Percentiles rank a stretch among this genome's conserved stretches.
These are phyloP conservation scores for Phytophthora ramorum DNA, from an alignment of 352 stramenopile genomes.

Conservation along the genomic window DNA sequence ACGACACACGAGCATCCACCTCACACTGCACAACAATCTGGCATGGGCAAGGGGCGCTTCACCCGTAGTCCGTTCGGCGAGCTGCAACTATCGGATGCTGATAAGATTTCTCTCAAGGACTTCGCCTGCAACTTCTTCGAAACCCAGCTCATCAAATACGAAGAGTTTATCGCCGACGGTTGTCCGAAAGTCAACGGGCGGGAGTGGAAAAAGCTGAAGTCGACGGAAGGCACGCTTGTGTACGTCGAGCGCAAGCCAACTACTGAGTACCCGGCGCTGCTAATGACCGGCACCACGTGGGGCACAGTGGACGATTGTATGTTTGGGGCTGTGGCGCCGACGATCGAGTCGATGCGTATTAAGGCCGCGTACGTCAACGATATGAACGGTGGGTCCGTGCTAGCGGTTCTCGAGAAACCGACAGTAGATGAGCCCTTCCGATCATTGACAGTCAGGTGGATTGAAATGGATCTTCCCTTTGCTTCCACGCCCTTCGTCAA, in stretches of 20 bases:
- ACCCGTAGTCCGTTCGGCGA: constrained; percentile 26
- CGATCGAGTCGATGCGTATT: constrained; percentile 38
- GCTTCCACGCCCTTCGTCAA: constrained; percentile 27
- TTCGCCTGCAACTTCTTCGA: constrained; percentile 34
- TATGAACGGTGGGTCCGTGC: constrained; percentile 44
- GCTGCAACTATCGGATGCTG: constrained; percentile 16
- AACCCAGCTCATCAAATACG: constrained; percentile 40
- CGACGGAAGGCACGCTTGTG: constrained; percentile 33
- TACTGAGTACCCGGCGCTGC: constrained; percentile 21
- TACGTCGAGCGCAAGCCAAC: constrained; percentile 36
- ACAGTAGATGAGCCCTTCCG: constrained; percentile 56
- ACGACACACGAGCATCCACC: too few species aligned
- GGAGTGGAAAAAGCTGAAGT: constrained; percentile 40
- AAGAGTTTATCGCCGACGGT: constrained; percentile 36
- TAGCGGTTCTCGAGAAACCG: constrained; percentile 46
- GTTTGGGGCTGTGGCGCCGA: constrained; percentile 37
- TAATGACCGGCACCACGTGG: constrained; percentile 37
- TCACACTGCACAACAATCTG: not conserved
- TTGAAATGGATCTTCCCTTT: constrained; percentile 36
- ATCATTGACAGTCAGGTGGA: constrained; percentile 34
- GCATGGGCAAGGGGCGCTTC: constrained; percentile 34
- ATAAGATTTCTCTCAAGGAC: constrained; percentile 23
- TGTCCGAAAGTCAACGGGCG: constrained; percentile 34
- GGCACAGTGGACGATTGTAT: constrained; percentile 46
- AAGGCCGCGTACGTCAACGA: constrained; percentile 53